Evolutionary conservation across 2,329 filamentous ascomycete species (phyloP).

Genomic region (Metarhizium humberi): DNA sequence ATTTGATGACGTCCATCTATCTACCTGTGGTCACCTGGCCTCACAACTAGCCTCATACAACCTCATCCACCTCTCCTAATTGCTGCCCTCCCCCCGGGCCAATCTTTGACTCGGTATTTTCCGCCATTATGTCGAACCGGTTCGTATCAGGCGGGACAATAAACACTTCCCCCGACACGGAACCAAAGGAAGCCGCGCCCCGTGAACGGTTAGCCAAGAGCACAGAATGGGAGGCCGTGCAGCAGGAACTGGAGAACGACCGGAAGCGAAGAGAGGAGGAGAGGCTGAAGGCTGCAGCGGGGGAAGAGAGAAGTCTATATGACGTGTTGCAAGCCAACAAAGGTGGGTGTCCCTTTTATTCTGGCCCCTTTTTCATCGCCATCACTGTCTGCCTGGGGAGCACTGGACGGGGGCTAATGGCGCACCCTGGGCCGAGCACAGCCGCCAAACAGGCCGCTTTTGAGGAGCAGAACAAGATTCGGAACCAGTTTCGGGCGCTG

Average conservation of each 20-base stretch:
- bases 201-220: conserved; percentile 8
- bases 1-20: not conserved
- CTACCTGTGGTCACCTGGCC: not conserved
- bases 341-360: conserved; percentile 34
- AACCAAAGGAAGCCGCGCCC: conserved; percentile 9
- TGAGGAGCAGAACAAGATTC: conserved; percentile 61
- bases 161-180: conserved; percentile 13
- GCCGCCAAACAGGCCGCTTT: conserved; percentile 76
- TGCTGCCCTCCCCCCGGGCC: not conserved
- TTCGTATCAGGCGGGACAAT: conserved; percentile 49
- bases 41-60: not conserved
- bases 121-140: conserved; percentile 36
- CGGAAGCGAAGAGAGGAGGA: conserved; percentile 44
- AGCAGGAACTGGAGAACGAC: conserved; percentile 54
- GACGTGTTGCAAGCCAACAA: conserved; percentile 77
- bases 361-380: not conserved
- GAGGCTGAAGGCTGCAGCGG: conserved; percentile 30
- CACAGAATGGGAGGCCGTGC: conserved; percentile 54
- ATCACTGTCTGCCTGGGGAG: not conserved
- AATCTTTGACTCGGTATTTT: not conserved
- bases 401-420: not conserved
- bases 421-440: conserved; percentile 18
- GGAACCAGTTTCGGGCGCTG: conserved; percentile 68
- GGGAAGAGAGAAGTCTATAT: conserved; percentile 54
- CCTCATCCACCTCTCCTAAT: not conserved